These are phyloP conservation scores for Batkoa obscura DNA, from an alignment of 371 early-diverging fungal genomes.

Conservation along the genomic window DNA sequence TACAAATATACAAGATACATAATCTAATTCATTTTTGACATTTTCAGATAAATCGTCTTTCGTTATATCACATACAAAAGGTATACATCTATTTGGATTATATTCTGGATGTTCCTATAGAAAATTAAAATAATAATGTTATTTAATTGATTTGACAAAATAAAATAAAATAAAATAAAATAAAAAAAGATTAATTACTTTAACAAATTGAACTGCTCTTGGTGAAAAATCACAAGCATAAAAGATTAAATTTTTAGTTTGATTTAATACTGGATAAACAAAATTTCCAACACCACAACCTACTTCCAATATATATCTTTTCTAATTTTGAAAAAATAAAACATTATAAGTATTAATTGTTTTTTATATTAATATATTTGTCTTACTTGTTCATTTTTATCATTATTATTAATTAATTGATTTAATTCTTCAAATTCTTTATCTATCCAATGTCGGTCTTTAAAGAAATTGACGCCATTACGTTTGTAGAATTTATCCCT, in stretches of 20 bases:
- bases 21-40: conserved; percentile 45
- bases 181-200: conserved; percentile 14
- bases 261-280: conserved; percentile 70
- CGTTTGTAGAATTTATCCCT: conserved; percentile 78
- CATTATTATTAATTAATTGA: too few species aligned
- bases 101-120: conserved; percentile 30
- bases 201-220: conserved; percentile 60
- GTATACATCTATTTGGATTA: conserved; percentile 37
- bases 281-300: conserved; percentile 98
- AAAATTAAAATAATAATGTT: background rate
- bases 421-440: conserved; percentile 77
- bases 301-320: conserved; percentile 28
- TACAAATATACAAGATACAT: conserved; percentile 65
- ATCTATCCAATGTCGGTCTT: conserved; percentile 91
- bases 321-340: background rate
- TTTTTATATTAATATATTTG: too few species aligned
- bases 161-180: background rate
- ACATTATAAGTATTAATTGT: background rate
- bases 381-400: too few species aligned
- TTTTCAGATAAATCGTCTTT: conserved; percentile 36
- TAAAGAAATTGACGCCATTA: conserved; percentile 86
- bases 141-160: too few species aligned
- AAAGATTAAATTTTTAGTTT: conserved; percentile 41
- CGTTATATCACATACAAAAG: conserved; percentile 72
- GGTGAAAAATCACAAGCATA: conserved; percentile 75